A percentile compares a stretch with the other conserved stretches of the same genome.
These are phyloP conservation scores for Ballota nigra DNA, from an alignment of 257 asterid genomes.

Conservation along the genomic window DNA sequence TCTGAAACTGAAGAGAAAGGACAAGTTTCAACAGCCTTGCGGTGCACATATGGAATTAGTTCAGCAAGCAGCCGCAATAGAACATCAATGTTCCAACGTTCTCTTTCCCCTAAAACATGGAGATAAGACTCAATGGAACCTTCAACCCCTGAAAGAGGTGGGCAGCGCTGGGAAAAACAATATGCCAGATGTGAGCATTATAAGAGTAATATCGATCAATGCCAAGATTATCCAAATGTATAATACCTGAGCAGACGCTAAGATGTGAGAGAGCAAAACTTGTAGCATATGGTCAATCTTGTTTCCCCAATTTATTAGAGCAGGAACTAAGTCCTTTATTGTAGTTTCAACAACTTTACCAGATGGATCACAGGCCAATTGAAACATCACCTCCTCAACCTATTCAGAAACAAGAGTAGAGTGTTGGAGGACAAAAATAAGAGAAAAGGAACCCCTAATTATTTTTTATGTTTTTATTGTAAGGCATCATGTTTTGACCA, in stretches of 20 bases:
- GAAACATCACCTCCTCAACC: constrained; percentile 99
- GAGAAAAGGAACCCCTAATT: not conserved
- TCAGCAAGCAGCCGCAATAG: constrained; percentile 75
- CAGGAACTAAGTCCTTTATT: constrained; percentile 83
- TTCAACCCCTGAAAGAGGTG: constrained; percentile 98
- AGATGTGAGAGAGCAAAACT: constrained; percentile 66
- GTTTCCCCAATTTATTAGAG: constrained; percentile 87
- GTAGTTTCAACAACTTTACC: constrained; percentile 93
- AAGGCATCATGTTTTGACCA: constrained; percentile 55
- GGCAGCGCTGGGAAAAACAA: constrained; percentile 69
- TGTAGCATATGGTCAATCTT: constrained; percentile 80
- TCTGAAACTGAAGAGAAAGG: constrained; percentile 66
- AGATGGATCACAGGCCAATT: constrained; percentile 90
- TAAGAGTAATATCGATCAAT: not conserved
- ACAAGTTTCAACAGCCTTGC: constrained; percentile 72
- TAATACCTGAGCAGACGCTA: constrained; percentile 81
- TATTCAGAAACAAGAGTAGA: constrained; percentile 42
- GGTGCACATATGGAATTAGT: constrained; percentile 68
- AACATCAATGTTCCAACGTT: constrained; percentile 93
- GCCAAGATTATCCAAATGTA: constrained; percentile 2
- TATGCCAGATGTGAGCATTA: constrained; percentile 30
- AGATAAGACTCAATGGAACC: constrained; percentile 93
- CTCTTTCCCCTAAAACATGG: constrained; percentile 95
- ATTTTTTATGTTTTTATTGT: constrained; percentile 22
- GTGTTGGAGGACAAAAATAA: constrained; percentile 35